A percentile compares a stretch with the other conserved stretches of the same genome.
These are phyloP conservation scores for Hypoxylon intermedium DNA, from an alignment of 495 filamentous ascomycete species.

Conservation along the genomic window DNA sequence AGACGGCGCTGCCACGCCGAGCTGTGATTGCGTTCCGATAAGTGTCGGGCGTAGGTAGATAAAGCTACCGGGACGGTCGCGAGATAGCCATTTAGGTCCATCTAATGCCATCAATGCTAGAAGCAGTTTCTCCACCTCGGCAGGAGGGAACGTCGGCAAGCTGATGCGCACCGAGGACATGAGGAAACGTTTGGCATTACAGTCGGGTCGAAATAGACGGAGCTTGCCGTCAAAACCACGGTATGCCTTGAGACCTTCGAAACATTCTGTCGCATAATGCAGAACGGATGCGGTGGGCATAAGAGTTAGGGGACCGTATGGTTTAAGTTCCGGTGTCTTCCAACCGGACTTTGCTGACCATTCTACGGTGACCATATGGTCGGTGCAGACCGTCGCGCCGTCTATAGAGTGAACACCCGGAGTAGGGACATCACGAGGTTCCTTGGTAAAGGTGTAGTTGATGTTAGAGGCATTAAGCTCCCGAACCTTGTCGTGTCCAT, in stretches of 20 bases:
- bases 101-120: constrained; percentile 72
- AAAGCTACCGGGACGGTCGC: constrained; percentile 67
- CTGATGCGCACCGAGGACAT: constrained; percentile 76
- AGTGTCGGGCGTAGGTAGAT: constrained; percentile 83
- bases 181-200: constrained; percentile 77
- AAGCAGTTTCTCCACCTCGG: constrained; percentile 77
- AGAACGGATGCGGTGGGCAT: constrained; percentile 85
- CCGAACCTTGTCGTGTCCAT: constrained; percentile 30
- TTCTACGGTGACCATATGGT: constrained; percentile 84
- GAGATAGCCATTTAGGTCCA: constrained; percentile 81
- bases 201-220: constrained; percentile 83
- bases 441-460: constrained; percentile 69
- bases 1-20: constrained; percentile 81
- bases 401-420: constrained; percentile 56
- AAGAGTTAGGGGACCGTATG: constrained; percentile 80
- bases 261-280: constrained; percentile 92
- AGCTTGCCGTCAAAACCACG: constrained; percentile 82
- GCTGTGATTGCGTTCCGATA: constrained; percentile 78
- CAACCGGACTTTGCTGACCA: constrained; percentile 77
- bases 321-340: constrained; percentile 77
- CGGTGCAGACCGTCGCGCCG: constrained; percentile 71
- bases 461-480: constrained; percentile 76
- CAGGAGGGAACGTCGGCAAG: constrained; percentile 75
- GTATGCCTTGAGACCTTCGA: constrained; percentile 89
- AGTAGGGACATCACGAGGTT: constrained; percentile 71